Evolutionary conservation across 495 filamentous ascomycete species (phyloP).

Genomic region (Tricharina praecox): DNA sequence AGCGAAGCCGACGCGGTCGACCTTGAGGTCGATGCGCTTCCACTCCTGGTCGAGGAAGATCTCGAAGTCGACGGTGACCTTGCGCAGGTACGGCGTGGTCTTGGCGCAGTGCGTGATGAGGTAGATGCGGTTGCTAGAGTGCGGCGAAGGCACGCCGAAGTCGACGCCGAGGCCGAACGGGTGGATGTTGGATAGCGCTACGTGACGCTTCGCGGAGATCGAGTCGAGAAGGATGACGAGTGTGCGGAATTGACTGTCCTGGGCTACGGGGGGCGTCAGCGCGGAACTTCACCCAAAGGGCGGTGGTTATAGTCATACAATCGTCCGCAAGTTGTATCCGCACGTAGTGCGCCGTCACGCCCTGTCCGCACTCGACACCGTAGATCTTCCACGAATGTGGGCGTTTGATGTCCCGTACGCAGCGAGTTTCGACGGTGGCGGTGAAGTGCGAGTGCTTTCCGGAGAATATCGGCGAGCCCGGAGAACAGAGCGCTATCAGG

Average conservation of each 20-base stretch:
- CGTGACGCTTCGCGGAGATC: conserved; percentile 22
- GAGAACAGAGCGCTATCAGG: conserved; percentile 14
- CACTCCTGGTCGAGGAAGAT: conserved; percentile 10
- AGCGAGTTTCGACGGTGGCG: conserved; percentile 14
- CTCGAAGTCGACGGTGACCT: conserved; percentile 18
- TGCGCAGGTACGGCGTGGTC: conserved; percentile 19
- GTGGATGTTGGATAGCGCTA: conserved; percentile 13
- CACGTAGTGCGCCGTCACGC: conserved; percentile 18
- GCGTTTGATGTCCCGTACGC: conserved; percentile 24
- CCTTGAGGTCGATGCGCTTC: conserved; percentile 13
- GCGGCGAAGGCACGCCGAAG: conserved; percentile 11
- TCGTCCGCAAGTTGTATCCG: conserved; percentile 10
- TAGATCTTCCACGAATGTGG: conserved; percentile 23
- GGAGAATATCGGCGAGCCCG: conserved; percentile 8
- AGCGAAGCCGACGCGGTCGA: conserved; percentile 22
- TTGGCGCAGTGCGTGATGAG: conserved; percentile 24
- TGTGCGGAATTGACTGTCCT: background rate
- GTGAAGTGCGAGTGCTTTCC: background rate
- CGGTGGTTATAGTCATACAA: background rate
- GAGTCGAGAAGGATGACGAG: conserved; percentile 14
- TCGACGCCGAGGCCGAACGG: conserved; percentile 24
- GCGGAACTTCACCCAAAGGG: background rate
- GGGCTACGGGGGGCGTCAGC: background rate
- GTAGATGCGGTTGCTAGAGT: conserved; percentile 21
- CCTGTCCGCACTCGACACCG: conserved; percentile 10